Evolutionary conservation across 805 yeast genomes (phyloP), one percentile per base, ranked within the genome.

Genomic region (Candida maltosa): DNA sequence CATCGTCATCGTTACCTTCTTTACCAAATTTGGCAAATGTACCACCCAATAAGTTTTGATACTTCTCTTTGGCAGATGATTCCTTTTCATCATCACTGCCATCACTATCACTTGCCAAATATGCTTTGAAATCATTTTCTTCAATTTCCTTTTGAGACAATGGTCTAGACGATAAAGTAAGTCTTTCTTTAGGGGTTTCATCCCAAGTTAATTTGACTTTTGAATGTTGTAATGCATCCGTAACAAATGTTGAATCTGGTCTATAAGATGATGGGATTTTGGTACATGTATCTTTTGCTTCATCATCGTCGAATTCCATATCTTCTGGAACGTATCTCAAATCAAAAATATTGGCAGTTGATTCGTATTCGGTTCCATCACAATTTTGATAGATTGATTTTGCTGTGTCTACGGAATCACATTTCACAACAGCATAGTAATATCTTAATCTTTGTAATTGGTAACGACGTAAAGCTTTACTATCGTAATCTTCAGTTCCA

Each of bases 201-300:
- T 93, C 98, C 98, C 98, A 93, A 0, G 97, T 89, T 46, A 93
- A 70, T 58, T 87, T 89, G 32, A 93, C 98, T 52, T 89, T 93
- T 11, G 97, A 89, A 54, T 88, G 96, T 56, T 93, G 96, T 40
- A 93, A 70, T 0, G 98, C 98, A 62, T 87, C 97, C 3, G 98
- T 93, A 20, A 86, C 85, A 58, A 93, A 93, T 7, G 73, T 69
- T 2, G 68, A 52, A 35, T 69, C 69, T 14, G 98, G 98, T 46
- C 78, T 80, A 60, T 93, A 93, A 32, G 75, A 76, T 2, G 78
- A 62, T 5, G 97, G 96, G 6, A 88, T 65, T 42, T 76, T 75
- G 16, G 65, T 62, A 62, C 97, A 87, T 21, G 57, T 54, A 49
- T 93, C 97, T 47, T 78, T 74, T 27, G 94, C 81, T 39, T 76